These are phyloP conservation scores for Colletotrichum eleusines DNA, from an alignment of 2,329 filamentous ascomycete species.

Conservation along the genomic window DNA sequence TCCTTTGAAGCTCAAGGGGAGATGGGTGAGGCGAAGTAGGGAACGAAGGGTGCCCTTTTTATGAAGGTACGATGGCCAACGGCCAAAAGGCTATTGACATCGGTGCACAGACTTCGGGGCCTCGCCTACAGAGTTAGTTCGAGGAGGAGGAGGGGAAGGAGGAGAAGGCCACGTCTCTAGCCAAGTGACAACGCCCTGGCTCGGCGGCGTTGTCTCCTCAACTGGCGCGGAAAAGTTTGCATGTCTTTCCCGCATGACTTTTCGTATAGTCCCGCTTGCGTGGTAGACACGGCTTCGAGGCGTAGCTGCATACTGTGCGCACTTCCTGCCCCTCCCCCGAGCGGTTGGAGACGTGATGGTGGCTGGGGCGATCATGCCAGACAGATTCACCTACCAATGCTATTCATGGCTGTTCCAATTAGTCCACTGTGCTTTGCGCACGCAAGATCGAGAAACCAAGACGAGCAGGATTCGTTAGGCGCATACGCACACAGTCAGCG, in stretches of 20 bases:
- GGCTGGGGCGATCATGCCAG: slow-evolving; percentile 11
- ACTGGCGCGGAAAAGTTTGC: slow-evolving; percentile 5
- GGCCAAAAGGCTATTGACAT: too few relatives aligned
- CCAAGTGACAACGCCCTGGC: slow-evolving; percentile 1
- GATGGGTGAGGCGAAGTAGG: slow-evolving; percentile 12
- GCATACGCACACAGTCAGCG: not conserved
- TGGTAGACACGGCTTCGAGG: not conserved
- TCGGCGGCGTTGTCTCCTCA: slow-evolving; percentile 4
- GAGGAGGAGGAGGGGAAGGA: not conserved
- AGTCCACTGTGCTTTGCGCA: not conserved
- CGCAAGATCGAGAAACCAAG: slow-evolving; percentile 12
- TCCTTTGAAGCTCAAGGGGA: not conserved
- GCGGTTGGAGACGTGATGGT: slow-evolving; percentile 3
- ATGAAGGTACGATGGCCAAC: not conserved
- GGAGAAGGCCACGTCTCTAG: slow-evolving; percentile 1
- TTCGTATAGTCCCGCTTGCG: not conserved
- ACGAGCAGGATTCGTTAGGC: slow-evolving; percentile 15
- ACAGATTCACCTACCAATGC: slow-evolving; percentile 16
- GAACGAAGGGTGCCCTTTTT: slow-evolving; percentile 19
- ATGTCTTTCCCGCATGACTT: not conserved
- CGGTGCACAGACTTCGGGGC: slow-evolving; percentile 32
- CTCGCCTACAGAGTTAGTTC: not conserved
- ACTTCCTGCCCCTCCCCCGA: not conserved
- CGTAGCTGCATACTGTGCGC: slow-evolving; percentile 3
- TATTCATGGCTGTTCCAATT: slow-evolving; percentile 2